phyloP scores from a whole-genome alignment of 148 eudicot genomes.

The Dianthus caryophyllus region DNA sequence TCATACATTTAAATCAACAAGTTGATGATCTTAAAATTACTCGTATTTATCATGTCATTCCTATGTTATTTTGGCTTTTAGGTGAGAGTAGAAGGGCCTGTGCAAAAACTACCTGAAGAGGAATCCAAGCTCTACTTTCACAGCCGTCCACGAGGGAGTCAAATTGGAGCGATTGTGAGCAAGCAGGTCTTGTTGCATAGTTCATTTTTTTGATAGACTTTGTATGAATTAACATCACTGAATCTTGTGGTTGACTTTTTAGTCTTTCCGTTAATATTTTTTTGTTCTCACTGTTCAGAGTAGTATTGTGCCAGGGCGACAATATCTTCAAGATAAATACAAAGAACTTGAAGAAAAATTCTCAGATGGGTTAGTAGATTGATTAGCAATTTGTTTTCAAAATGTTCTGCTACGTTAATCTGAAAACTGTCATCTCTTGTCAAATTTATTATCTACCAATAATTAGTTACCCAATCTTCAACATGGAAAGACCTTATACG shows the following conservation, averaged over 20 bases:
- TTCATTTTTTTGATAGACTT: constrained; percentile 8
- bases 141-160: constrained; percentile 97
- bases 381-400: neutral
- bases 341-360: constrained; percentile 60
- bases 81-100: constrained; percentile 93
- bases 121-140: constrained; percentile 90
- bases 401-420: neutral
- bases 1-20: neutral
- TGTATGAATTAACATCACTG: constrained; percentile 1
- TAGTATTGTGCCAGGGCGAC: constrained; percentile 65
- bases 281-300: constrained; percentile 42
- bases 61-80: constrained; percentile 26
- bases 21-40: neutral
- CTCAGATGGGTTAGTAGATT: constrained; percentile 70
- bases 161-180: constrained; percentile 96
- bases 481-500: neutral
- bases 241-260: constrained; percentile 4
- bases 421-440: neutral
- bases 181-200: constrained; percentile 50
- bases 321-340: constrained; percentile 62
- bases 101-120: constrained; percentile 79
- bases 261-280: no score
- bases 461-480: neutral
- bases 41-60: neutral
- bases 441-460: neutral